Percentiles rank a stretch among this genome's conserved stretches.
These are phyloP conservation scores for Xanthoparmelia taractica DNA, from an alignment of 495 filamentous ascomycete genomes.

Conservation along the genomic window DNA sequence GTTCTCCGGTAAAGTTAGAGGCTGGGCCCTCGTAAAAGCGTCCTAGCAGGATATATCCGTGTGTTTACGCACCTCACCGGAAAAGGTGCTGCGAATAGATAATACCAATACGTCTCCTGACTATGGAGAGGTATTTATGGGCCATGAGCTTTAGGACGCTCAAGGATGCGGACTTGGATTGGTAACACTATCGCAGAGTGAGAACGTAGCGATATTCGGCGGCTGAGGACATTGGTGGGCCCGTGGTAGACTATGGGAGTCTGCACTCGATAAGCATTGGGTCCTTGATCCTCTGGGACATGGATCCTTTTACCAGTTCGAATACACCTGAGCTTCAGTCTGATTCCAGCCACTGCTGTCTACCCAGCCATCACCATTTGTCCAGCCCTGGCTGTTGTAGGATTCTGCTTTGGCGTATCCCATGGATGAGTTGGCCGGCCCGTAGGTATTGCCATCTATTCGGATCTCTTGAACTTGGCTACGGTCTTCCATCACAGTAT, in stretches of 20 bases:
- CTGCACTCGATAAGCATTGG: constrained; percentile 6
- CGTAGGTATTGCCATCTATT: constrained; percentile 9
- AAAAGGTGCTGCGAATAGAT: neutral
- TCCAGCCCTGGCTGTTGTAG: constrained; percentile 2
- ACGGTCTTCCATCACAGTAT: constrained; percentile 21
- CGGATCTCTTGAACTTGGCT: constrained; percentile 13
- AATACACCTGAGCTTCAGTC: constrained; percentile 7
- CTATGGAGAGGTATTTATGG: neutral
- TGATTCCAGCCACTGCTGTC: constrained; percentile 8
- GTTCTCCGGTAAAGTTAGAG: neutral
- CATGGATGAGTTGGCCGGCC: neutral
- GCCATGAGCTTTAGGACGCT: neutral
- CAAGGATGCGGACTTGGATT: neutral
- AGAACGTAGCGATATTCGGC: neutral
- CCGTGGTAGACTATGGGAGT: constrained; percentile 6
- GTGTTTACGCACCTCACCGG: neutral
- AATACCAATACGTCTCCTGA: neutral
- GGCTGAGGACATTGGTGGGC: neutral
- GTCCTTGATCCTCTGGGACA: neutral
- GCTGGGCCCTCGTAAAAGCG: neutral
- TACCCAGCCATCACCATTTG: constrained; percentile 6
- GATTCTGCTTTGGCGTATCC: neutral
- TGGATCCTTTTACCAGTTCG: constrained; percentile 10
- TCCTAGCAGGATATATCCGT: neutral
- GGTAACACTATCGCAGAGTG: neutral